phyloP scores from a whole-genome alignment of 2,329 filamentous ascomycete species.

The Rasamsonia emersonii region DNA sequence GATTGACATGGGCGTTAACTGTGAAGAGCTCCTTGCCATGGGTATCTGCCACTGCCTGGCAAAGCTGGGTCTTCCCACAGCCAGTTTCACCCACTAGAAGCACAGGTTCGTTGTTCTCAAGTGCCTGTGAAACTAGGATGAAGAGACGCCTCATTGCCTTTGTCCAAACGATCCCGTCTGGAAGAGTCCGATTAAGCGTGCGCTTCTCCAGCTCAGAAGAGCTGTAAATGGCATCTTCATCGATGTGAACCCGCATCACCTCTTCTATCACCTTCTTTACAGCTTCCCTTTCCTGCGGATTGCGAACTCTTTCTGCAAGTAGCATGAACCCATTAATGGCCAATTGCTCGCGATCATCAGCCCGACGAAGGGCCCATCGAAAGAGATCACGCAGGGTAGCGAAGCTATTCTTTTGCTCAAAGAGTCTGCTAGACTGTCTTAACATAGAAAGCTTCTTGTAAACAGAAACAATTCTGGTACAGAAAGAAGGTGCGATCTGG shows the following conservation, averaged over 20 bases:
- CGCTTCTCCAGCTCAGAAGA: constrained; percentile 49
- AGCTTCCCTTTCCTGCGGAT: constrained; percentile 71
- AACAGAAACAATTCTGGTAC: constrained; percentile 79
- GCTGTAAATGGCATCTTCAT: constrained; percentile 65
- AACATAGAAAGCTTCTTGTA: constrained; percentile 88
- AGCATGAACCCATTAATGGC: constrained; percentile 94
- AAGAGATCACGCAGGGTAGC: constrained; percentile 94
- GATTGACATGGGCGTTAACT: constrained; percentile 96
- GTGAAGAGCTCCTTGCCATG: constrained; percentile 69
- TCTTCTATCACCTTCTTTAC: constrained; percentile 85
- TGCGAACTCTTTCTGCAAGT: constrained; percentile 86
- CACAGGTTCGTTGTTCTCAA: constrained; percentile 87
- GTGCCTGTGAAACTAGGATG: constrained; percentile 74
- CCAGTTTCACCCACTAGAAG: constrained; percentile 93
- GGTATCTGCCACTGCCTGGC: constrained; percentile 80
- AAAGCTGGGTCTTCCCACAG: constrained; percentile 95
- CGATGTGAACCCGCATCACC: constrained; percentile 77
- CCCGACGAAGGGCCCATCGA: constrained; percentile 80
- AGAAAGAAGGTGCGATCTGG: constrained; percentile 84
- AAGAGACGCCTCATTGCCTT: constrained; percentile 87
- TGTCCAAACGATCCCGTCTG: constrained; percentile 71
- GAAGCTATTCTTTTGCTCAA: constrained; percentile 96
- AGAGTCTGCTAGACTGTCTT: constrained; percentile 81
- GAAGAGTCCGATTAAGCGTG: constrained; percentile 33
- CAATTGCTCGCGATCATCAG: constrained; percentile 78